Evolutionary conservation across 2,329 filamentous ascomycete genomes (phyloP).

Genomic region (Hymenotorrendiella dingleyae): DNA sequence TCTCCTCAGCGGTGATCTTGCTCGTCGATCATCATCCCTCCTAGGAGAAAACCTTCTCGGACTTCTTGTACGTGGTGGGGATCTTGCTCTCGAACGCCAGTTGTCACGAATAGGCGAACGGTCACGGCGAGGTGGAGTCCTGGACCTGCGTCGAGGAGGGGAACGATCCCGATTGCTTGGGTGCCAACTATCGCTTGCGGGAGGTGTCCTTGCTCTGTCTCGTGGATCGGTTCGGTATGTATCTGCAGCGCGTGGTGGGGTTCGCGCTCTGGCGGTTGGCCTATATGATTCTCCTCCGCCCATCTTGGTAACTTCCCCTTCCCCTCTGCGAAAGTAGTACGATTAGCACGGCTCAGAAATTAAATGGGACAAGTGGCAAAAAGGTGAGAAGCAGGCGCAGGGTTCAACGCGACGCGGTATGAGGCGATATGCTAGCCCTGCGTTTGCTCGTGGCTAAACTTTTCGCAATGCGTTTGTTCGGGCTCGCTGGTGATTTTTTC

Average conservation of each 20-base stretch:
- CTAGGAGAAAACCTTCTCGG: slow-evolving; percentile 30
- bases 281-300: slow-evolving; percentile 31
- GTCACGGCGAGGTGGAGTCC: slow-evolving; percentile 27
- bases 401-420: no score
- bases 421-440: no score
- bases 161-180: slow-evolving; percentile 25
- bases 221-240: slow-evolving; percentile 23
- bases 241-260: slow-evolving; percentile 24
- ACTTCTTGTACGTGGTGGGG: slow-evolving; percentile 25
- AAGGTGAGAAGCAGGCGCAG: no score
- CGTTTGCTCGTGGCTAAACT: no score
- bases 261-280: slow-evolving; percentile 12
- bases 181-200: slow-evolving; percentile 26
- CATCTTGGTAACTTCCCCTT: slow-evolving; percentile 30
- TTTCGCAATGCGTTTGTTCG: no score
- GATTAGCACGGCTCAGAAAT: neutral
- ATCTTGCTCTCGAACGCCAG: slow-evolving; percentile 26
- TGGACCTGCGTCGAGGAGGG: slow-evolving; percentile 27
- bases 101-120: slow-evolving; percentile 26
- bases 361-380: no score
- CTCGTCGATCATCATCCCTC: slow-evolving; percentile 32
- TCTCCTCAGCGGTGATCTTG: slow-evolving; percentile 34
- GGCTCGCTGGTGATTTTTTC: no score
- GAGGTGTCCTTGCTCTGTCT: slow-evolving; percentile 23
- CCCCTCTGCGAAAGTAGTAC: slow-evolving; percentile 21